A percentile compares a stretch with the other conserved stretches of the same genome.
Evolutionary conservation across 2,329 filamentous ascomycete species (phyloP).

Genomic region (Epichloe gansuensis): DNA sequence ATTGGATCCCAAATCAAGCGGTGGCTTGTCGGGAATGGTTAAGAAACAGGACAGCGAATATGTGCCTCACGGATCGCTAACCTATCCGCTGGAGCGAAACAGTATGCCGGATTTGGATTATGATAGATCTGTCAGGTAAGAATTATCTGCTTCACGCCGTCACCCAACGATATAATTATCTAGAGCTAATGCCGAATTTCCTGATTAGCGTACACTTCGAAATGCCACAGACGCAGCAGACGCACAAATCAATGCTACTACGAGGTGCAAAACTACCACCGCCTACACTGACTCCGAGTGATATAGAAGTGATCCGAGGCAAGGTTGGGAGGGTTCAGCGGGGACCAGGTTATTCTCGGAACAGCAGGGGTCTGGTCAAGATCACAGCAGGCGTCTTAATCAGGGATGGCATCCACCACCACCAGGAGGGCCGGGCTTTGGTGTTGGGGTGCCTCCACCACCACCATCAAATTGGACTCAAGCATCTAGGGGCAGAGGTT

Average conservation of each 20-base stretch:
- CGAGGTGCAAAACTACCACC: constrained; percentile 65
- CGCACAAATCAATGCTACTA: constrained; percentile 90
- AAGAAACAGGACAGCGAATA: constrained; percentile 67
- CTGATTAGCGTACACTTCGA: constrained; percentile 64
- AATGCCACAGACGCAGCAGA: constrained; percentile 58
- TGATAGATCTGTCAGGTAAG: constrained; percentile 74
- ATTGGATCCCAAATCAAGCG: constrained; percentile 62
- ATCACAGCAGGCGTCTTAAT: not conserved
- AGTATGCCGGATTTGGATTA: constrained; percentile 69
- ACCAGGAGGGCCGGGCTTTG: constrained; percentile 13
- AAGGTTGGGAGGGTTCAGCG: constrained; percentile 41
- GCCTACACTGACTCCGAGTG: constrained; percentile 60
- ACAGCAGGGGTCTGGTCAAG: not conserved
- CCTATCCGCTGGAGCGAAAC: constrained; percentile 61
- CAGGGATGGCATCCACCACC: constrained; percentile 17
- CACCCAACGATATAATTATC: not conserved
- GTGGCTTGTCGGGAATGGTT: constrained; percentile 68
- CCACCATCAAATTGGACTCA: constrained; percentile 4
- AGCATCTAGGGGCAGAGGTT: not conserved
- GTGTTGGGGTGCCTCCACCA: constrained; percentile 1
- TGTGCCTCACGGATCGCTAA: constrained; percentile 70
- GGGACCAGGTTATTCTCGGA: constrained; percentile 18
- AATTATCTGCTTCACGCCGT: not conserved
- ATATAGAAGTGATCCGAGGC: constrained; percentile 60
- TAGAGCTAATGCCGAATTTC: not conserved